Evolutionary conservation across 2,329 filamentous ascomycete genomes (phyloP).

Genomic region (Phialemonium atrogriseum): DNA sequence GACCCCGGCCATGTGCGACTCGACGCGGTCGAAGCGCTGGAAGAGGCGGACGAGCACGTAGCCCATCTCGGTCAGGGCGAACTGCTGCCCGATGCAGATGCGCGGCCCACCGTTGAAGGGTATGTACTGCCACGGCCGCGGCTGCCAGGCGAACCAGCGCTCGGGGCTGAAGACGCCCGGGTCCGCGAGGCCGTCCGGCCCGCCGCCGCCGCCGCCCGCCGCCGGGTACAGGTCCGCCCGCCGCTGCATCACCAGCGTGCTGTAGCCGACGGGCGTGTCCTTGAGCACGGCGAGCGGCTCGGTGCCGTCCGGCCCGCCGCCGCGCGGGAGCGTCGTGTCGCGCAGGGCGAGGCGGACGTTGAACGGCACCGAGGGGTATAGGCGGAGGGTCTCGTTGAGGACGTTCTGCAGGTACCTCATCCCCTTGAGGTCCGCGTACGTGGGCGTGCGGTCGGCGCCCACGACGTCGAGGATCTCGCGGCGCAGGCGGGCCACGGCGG

Average conservation of each 20-base stretch:
- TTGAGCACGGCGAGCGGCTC: conserved; percentile 58
- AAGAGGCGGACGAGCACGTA: conserved; percentile 67
- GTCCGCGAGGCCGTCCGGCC: conserved; percentile 35
- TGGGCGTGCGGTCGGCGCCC: conserved; percentile 54
- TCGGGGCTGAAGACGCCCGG: conserved; percentile 53
- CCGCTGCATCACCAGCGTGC: conserved; percentile 65
- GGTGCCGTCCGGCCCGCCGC: conserved; percentile 55
- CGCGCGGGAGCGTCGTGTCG: conserved; percentile 67
- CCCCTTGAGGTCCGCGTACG: conserved; percentile 73
- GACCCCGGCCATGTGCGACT: conserved; percentile 45
- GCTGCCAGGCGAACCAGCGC: conserved; percentile 56
- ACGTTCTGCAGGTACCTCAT: conserved; percentile 76
- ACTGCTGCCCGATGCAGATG: conserved; percentile 74
- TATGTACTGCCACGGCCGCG: conserved; percentile 62
- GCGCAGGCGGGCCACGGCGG: conserved; percentile 59
- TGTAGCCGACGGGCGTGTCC: conserved; percentile 59
- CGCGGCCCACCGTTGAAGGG: conserved; percentile 69
- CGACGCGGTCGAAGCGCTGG: conserved; percentile 60
- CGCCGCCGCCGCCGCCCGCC: no score
- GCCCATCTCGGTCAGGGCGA: conserved; percentile 67
- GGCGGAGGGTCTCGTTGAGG: conserved; percentile 68
- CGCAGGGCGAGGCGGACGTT: conserved; percentile 65
- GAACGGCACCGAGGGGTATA: conserved; percentile 73
- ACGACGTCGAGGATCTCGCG: conserved; percentile 62
- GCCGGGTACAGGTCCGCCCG: conserved; percentile 53